Evolutionary conservation across 2,329 filamentous ascomycete species (phyloP).

Genomic region (Fusarium poae): DNA sequence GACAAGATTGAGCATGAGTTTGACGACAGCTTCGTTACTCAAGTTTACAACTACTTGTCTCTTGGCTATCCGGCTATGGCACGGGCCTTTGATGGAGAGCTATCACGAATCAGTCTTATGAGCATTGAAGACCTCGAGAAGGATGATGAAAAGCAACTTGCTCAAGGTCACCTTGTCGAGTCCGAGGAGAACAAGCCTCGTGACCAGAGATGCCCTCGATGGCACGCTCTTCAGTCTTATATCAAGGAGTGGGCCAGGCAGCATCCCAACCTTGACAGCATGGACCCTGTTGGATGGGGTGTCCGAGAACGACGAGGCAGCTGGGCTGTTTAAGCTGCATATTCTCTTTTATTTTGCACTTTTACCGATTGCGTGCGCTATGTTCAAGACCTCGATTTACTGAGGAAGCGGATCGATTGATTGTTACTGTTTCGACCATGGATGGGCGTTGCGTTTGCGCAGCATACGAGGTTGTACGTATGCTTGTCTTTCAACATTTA

Average conservation of each 20-base stretch:
- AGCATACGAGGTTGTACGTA: slow-evolving; percentile 15
- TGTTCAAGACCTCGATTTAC: slow-evolving; percentile 2
- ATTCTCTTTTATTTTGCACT: slow-evolving; percentile 6
- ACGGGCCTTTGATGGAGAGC: slow-evolving; percentile 84
- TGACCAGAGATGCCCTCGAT: slow-evolving; percentile 74
- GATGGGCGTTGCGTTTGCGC: slow-evolving; percentile 37
- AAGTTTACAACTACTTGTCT: slow-evolving; percentile 97
- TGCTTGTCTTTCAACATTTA: slow-evolving; percentile 16
- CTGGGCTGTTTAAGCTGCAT: slow-evolving; percentile 71
- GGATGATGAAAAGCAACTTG: slow-evolving; percentile 73
- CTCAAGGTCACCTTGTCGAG: slow-evolving; percentile 79
- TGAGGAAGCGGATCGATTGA: slow-evolving; percentile 11
- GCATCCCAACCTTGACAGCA: slow-evolving; percentile 78
- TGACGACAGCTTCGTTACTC: slow-evolving; percentile 86
- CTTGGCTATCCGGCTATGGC: slow-evolving; percentile 91
- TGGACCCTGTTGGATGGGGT: slow-evolving; percentile 74
- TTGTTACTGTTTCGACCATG: slow-evolving; percentile 26
- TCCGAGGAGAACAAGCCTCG: slow-evolving; percentile 61
- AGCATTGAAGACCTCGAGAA: slow-evolving; percentile 75
- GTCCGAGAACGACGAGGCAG: slow-evolving; percentile 75
- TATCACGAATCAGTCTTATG: slow-evolving; percentile 83
- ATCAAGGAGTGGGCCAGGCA: slow-evolving; percentile 91
- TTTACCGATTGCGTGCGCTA: slow-evolving; percentile 7
- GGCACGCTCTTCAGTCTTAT: slow-evolving; percentile 86
- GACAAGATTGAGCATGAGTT: slow-evolving; percentile 76